Evolutionary conservation across 2,329 filamentous ascomycete species (phyloP).

Genomic region (Torrubiella hemipterigena): DNA sequence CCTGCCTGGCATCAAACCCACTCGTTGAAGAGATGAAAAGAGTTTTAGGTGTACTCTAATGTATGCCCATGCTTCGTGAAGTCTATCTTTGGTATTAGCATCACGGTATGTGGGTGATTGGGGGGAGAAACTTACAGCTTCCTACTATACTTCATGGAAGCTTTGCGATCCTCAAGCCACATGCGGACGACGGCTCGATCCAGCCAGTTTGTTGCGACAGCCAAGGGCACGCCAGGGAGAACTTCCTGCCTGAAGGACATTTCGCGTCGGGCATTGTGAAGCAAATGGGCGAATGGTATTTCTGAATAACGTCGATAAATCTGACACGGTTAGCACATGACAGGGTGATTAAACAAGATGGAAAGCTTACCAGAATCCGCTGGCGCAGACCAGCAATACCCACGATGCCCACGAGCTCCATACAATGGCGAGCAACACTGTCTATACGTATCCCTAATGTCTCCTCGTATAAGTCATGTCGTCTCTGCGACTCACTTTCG

Average conservation of each 20-base stretch:
- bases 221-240: conserved; percentile 19
- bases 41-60: conserved; percentile 37
- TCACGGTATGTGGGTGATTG: too few species aligned
- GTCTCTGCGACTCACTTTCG: conserved; percentile 26
- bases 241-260: conserved; percentile 19
- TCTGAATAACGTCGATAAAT: conserved; percentile 38
- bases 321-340: conserved; percentile 17
- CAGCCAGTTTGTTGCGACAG: conserved; percentile 15
- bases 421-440: conserved; percentile 18
- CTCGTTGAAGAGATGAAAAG: conserved; percentile 38
- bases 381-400: conserved; percentile 40
- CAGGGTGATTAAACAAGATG: neutral
- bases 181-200: conserved; percentile 14
- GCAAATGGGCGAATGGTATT: conserved; percentile 35
- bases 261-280: conserved; percentile 13
- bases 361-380: conserved; percentile 35
- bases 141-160: too few species aligned
- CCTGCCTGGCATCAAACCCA: conserved; percentile 31
- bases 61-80: conserved; percentile 25
- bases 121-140: conserved; percentile 14
- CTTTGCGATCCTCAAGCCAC: conserved; percentile 14
- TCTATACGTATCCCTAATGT: conserved; percentile 27
- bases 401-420: conserved; percentile 34
- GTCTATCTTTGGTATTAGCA: conserved; percentile 11
- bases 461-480: conserved; percentile 36